Base-by-base conservation (phyloP, 2,329 filamentous ascomycete genomes). In the Clonostachys byssicola region DNA sequence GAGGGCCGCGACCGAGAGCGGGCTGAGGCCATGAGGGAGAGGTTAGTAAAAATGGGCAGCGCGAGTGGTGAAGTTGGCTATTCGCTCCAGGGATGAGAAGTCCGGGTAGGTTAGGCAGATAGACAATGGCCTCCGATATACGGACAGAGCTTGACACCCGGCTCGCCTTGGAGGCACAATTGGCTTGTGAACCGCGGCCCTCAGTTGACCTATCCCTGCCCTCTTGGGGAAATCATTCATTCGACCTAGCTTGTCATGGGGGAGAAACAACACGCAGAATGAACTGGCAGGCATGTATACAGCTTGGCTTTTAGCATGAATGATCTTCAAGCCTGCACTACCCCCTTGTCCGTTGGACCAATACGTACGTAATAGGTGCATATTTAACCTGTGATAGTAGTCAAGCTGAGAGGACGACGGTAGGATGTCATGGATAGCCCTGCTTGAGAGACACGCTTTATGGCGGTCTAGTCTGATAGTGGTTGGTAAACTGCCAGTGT, bases 11-110 rank as follows among this genome's bases (percentile, higher is more conserved):
- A 69, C 53, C 73, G 69, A 52, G 56, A 56, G 56, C 68, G 75
- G 53, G 85, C 86, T 1, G 76, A 81, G 61, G 76, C 57, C 20
- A 89, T 89, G 86, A 77, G 83, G 51, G 68, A 71, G 49, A 73
- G 78, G 44, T 65, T 89, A 49, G 72, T 88, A 38, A 72, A 73
- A 51, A 67, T 89, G 73, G 86, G 85, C 13, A 68, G 64, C 48
- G 75, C 75, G 55, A 78, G 73, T 57, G 78, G 75, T 18, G 73
- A 83, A 53, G 80, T 88, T 34, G 85, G 83, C 16, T 90, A 74
- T 59, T 85, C 81, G 18, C 70, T 82, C 50, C 62, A 75, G 51
- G 82, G 77, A 16, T 83, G 60, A 69, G 44, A 43, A 36, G 46
- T 38, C 34, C 43, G 12, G 34, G 38, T 39, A 36, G 34, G 35